Base-by-base conservation (phyloP, 2,329 filamentous ascomycete genomes). In the Cladosporium phlei region DNA sequence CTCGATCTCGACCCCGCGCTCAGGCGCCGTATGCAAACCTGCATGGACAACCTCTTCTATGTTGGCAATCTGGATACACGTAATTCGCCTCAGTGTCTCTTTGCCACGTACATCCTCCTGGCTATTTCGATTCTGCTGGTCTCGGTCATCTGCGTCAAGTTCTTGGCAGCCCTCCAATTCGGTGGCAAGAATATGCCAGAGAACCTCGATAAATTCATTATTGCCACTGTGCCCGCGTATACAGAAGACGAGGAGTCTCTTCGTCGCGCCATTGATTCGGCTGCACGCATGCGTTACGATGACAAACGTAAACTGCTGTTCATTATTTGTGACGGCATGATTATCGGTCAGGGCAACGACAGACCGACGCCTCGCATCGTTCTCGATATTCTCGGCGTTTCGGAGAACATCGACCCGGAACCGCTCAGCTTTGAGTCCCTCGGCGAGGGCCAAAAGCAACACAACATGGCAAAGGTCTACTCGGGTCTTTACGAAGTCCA, bases 381-480 rank as follows among this genome's bases (percentile, higher is more conserved):
- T 19, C 77, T 98, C 46, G 93, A 98, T 61, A 98, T 98, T 73
- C 77, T 98, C 5, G 93, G 93, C 54, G 93, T 98, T 22, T 86
- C 89, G 2, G 90, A 96, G 58, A 87, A 85, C 2, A 86, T 96
- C 12, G 91, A 98, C 61, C 93, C 94, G 0, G 91, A 97, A 65
- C 88, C 93, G 2, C 76, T 98, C 48, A 96, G 89, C 75, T 98
- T 98, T 59, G 91, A 98, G 66, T 91, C 88, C 63, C 79, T 98
- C 27, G 93, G 93, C 49, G 91, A 97, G 69, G 93, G 93, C 64
- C 80, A 86, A 70, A 95, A 95, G 72, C 93, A 97, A 68, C 93
- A 97, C 75, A 98, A 98, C 69, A 97, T 97, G 91, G 93, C 87
- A 68, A 98, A 98, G 70, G 82, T 96, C 55, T 98, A 98, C 70